Evolutionary conservation across 768 basidiomycete species (phyloP).

Genomic region (Auricularia heimuer): DNA sequence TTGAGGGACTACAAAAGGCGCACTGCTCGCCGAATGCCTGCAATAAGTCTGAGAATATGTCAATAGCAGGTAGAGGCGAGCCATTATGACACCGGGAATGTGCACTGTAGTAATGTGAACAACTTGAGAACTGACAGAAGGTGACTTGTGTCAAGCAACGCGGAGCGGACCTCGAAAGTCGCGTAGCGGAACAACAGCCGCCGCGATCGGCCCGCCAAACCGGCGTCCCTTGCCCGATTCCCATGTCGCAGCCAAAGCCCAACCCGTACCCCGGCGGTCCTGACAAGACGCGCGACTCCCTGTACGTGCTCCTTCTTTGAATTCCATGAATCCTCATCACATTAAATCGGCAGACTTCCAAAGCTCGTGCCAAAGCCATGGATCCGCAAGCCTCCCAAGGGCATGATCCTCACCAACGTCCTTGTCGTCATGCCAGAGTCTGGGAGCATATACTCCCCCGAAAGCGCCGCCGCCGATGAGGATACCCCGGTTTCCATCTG

Average conservation of each 20-base stretch:
- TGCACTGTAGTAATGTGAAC: no score
- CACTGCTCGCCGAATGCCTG: no score
- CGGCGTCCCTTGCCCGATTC: background rate
- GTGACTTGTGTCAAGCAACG: no score
- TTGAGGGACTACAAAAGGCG: no score
- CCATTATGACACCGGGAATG: no score
- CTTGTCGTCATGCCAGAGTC: slow-evolving; percentile 24
- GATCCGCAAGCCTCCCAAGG: slow-evolving; percentile 16
- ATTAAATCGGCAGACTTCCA: background rate
- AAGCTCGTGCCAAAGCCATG: slow-evolving; percentile 28
- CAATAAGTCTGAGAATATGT: no score
- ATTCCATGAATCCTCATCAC: background rate
- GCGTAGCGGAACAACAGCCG: no score
- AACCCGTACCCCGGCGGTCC: background rate
- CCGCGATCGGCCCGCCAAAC: background rate
- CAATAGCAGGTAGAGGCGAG: no score
- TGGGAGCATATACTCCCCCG: slow-evolving; percentile 16
- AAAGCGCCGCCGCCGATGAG: slow-evolving; percentile 20
- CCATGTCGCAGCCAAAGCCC: background rate
- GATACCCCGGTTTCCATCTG: slow-evolving; percentile 18
- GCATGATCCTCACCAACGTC: slow-evolving; percentile 24
- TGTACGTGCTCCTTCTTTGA: background rate
- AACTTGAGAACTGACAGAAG: no score
- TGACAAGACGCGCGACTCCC: background rate
- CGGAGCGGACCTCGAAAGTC: no score